phyloP scores from a whole-genome alignment of 495 filamentous ascomycete species.

The Podospora pseudopauciseta region DNA sequence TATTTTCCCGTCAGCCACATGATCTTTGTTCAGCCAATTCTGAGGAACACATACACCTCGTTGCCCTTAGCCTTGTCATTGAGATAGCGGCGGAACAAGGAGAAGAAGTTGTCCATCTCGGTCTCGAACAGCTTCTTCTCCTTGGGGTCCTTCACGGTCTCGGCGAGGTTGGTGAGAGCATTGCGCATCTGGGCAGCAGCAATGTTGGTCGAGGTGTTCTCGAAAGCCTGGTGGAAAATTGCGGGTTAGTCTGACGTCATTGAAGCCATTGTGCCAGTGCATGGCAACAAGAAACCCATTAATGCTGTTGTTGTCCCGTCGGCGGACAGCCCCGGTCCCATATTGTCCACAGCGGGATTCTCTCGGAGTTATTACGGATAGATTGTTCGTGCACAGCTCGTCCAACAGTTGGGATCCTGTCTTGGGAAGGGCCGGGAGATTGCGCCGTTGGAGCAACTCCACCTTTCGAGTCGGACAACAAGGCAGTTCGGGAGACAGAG shows the following conservation, averaged over 20 bases:
- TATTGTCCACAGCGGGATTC: not conserved
- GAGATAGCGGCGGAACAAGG: conserved; percentile 94
- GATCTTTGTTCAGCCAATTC: not conserved
- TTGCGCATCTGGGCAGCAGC: conserved; percentile 99
- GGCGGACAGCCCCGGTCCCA: not conserved
- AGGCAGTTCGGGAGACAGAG: not conserved
- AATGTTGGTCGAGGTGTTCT: conserved; percentile 97
- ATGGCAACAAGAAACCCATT: not conserved
- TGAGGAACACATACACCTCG: conserved; percentile 55
- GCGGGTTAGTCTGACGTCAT: conserved; percentile 19
- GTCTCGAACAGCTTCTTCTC: conserved; percentile 95
- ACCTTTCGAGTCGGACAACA: not conserved
- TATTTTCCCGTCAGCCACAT: conserved; percentile 33
- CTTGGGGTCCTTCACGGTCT: conserved; percentile 75
- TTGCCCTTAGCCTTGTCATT: conserved; percentile 99
- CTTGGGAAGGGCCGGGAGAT: not conserved
- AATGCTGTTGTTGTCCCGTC: not conserved
- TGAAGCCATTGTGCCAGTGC: not conserved
- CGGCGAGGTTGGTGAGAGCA: conserved; percentile 84
- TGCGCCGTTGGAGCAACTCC: not conserved
- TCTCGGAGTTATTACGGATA: not conserved
- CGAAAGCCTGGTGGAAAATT: conserved; percentile 71
- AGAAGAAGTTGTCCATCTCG: conserved; percentile 99
- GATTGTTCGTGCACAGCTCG: not conserved
- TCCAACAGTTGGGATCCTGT: not conserved